Percentiles rank a stretch among this genome's conserved stretches.
These are phyloP conservation scores for Aspergillus sclerotialis DNA, from an alignment of 2,329 filamentous ascomycete genomes.

Conservation along the genomic window DNA sequence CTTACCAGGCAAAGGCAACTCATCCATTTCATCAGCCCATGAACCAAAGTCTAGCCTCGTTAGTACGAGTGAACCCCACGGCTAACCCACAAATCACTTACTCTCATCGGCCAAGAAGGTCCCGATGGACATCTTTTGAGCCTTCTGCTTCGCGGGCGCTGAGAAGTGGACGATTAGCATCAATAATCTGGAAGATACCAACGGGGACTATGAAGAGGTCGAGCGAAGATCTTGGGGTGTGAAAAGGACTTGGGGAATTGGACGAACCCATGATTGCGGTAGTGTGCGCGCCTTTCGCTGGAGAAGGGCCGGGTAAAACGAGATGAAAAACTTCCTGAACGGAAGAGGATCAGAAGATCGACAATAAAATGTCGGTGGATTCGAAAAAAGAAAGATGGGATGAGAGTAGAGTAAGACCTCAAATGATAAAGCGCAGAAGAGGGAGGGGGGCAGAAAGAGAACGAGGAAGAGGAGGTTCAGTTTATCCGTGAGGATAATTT, in stretches of 20 bases:
- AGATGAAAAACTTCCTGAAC: constrained; percentile 12
- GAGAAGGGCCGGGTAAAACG: constrained; percentile 14
- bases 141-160: constrained; percentile 91
- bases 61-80: constrained; percentile 18
- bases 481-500: constrained; percentile 35
- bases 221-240: constrained; percentile 3
- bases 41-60: constrained; percentile 63
- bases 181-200: constrained; percentile 6
- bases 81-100: constrained; percentile 45
- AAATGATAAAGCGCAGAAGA: no score
- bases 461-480: constrained; percentile 20
- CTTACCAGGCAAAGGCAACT: constrained; percentile 67
- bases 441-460: constrained; percentile 20
- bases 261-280: constrained; percentile 56
- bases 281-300: constrained; percentile 34
- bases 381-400: constrained; percentile 9
- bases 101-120: constrained; percentile 90
- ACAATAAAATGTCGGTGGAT: constrained; percentile 10
- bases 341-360: constrained; percentile 14
- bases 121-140: constrained; percentile 95
- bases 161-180: constrained; percentile 38
- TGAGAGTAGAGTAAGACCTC: no score
- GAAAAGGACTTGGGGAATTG: constrained; percentile 9
- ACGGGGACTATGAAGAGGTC: constrained; percentile 3
- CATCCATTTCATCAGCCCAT: constrained; percentile 99